Evolutionary conservation across 345 rosid genomes (phyloP), one percentile per base, ranked within the genome.

Genomic region (Brassica carinata): DNA sequence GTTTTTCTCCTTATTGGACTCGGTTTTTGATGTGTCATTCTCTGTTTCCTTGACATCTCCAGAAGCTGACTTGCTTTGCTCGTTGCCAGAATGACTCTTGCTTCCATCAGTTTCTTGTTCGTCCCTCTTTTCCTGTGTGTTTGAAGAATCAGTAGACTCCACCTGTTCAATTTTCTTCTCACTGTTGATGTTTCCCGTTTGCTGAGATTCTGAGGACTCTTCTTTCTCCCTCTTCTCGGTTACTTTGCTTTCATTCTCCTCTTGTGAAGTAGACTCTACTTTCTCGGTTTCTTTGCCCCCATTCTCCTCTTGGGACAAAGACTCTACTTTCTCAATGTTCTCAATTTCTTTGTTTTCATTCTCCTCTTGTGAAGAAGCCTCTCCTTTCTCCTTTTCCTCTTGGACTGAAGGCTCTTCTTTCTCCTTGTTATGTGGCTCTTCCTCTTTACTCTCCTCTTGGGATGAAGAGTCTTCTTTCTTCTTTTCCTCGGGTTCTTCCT

Each of bases 51-150:
- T 53, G 6, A 77, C 69, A 29, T 68, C 72, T 13, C 58, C 72
- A 18, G 87, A 79, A 71, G 76, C 87, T 31, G 78, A 57, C 5
- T 72, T 73, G 26, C 72, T 71, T 53, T 81, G 61, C 27, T 82
- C 79, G 40, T 76, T 67, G 45, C 64, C 63, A 5, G 80, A 62
- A 27, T 83, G 84, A 31, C 80, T 87, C 81, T 81, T 82, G 77
- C 77, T 81, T 58, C 67, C 79, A 43, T 77, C 84, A 66, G 53
- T 58, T n/a, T 79, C 73, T 3, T 55, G 33, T 27, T 58, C 63
- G 4, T 73, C 69, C 19, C 51, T 58, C 58, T 82, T 84, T 85
- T 81, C 82, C 43, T 72, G 67, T 15, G 75, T 57, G 67, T 66
- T 69, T 34, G 81, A 63, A 74, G 87, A 71, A 65, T 78, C 78